Evolutionary conservation across 495 filamentous ascomycete genomes (phyloP).

Genomic region (Podospora sp.): DNA sequence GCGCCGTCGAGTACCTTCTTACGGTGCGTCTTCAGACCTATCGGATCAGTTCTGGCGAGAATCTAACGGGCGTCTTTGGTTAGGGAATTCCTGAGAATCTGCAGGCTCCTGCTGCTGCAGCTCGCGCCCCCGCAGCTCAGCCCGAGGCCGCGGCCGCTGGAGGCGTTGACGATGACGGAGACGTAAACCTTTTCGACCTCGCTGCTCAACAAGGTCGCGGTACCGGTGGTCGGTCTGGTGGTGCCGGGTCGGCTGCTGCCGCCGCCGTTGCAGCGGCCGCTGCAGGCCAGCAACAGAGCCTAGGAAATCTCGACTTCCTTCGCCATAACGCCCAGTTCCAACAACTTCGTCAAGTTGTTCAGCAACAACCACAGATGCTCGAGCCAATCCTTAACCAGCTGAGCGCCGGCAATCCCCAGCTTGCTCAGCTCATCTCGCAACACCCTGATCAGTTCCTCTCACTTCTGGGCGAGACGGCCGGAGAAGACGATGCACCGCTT

Average conservation of each 20-base stretch:
- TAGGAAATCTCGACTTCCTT: conserved; percentile 89
- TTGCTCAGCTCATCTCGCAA: conserved; percentile 84
- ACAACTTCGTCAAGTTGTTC: conserved; percentile 93
- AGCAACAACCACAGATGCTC: conserved; percentile 96
- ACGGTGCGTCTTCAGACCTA: conserved; percentile 60
- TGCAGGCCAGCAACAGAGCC: conserved; percentile 57
- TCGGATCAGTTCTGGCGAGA: not conserved
- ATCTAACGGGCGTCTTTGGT: not conserved
- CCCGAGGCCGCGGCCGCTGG: conserved; percentile 40
- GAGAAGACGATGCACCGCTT: conserved; percentile 71
- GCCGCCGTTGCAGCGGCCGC: conserved; percentile 52
- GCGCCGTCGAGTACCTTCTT: conserved; percentile 93
- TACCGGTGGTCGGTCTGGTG: conserved; percentile 43
- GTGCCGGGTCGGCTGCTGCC: conserved; percentile 49
- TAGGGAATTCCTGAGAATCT: conserved; percentile 90
- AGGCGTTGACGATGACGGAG: conserved; percentile 64
- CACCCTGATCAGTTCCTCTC: conserved; percentile 92
- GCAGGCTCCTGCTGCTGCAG: conserved; percentile 52
- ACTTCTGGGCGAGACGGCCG: conserved; percentile 78
- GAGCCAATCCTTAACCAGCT: conserved; percentile 97
- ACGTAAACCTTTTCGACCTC: conserved; percentile 92
- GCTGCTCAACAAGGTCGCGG: conserved; percentile 71
- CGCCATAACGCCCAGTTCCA: conserved; percentile 96
- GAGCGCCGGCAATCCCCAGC: conserved; percentile 90
- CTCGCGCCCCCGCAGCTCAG: conserved; percentile 39